phyloP scores from a whole-genome alignment of 176 grass and related monocot genomes.

The Thalia dealbata region DNA sequence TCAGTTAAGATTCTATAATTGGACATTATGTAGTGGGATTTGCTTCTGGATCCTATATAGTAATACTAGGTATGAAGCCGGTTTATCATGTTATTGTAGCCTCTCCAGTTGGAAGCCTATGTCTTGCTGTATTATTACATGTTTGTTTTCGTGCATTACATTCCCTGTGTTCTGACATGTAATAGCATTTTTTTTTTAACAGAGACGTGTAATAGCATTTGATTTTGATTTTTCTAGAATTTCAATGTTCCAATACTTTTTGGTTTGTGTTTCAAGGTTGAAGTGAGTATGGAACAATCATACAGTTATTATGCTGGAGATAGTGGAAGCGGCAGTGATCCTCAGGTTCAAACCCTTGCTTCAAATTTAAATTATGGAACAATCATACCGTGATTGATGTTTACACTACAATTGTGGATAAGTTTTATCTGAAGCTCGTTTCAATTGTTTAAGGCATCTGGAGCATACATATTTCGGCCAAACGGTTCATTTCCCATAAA shows the following conservation, averaged over 20 bases:
- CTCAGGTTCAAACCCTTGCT: slow-evolving; percentile 44
- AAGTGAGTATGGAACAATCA: slow-evolving; percentile 49
- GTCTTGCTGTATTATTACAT: background rate
- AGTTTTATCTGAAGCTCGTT: slow-evolving; percentile 3
- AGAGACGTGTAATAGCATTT: background rate
- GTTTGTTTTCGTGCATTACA: too few relatives aligned
- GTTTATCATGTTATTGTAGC: background rate
- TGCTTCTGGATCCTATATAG: background rate
- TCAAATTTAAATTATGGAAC: background rate
- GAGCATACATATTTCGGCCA: slow-evolving; percentile 91
- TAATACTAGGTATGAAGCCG: too few relatives aligned
- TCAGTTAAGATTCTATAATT: background rate
- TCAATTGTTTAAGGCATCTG: slow-evolving; percentile 66
- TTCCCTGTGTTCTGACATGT: background rate
- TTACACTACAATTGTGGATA: background rate
- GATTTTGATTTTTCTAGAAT: background rate
- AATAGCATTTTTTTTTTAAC: background rate
- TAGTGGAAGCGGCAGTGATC: slow-evolving; percentile 56
- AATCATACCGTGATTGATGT: background rate
- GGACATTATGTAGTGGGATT: background rate
- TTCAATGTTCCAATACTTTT: background rate
- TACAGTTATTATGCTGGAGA: slow-evolving; percentile 75
- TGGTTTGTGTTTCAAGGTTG: slow-evolving; percentile 37
- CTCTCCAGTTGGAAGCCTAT: background rate
- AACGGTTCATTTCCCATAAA: slow-evolving; percentile 63